Conservation (phyloP, 2,329 filamentous ascomycete species). For the Fusarium stilboides region DNA sequence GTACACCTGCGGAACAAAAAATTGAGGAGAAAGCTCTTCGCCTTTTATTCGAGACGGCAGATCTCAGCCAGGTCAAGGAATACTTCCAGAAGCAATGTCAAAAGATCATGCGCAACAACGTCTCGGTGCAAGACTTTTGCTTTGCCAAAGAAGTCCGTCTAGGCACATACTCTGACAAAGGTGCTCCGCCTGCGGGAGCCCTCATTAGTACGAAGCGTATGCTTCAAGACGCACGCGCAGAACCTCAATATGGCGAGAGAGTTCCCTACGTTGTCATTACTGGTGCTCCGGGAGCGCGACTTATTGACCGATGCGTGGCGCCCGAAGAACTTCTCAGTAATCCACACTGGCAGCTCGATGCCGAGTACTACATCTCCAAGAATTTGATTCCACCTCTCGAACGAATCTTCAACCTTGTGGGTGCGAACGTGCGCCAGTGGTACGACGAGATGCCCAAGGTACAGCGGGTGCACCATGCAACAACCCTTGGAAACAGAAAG, state of each 20-base stretch:
- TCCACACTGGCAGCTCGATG: conserved; percentile 85
- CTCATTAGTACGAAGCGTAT: conserved; percentile 89
- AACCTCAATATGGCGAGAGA: conserved; percentile 95
- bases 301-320: conserved; percentile 91
- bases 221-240: conserved; percentile 86
- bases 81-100: conserved; percentile 93
- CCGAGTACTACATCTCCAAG: conserved; percentile 97
- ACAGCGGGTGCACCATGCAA: conserved; percentile 72
- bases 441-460: conserved; percentile 98
- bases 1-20: conserved; percentile 95
- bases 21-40: conserved; percentile 94
- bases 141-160: conserved; percentile 94
- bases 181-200: conserved; percentile 86
- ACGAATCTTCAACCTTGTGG: conserved; percentile 95
- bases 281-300: conserved; percentile 85
- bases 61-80: conserved; percentile 87
- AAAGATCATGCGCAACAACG: conserved; percentile 90
- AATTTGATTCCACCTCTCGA: conserved; percentile 96
- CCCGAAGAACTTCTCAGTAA: conserved; percentile 86
- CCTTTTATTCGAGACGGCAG: conserved; percentile 89
- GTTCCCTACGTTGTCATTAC: conserved; percentile 95
- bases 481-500: conserved; percentile 59
- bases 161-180: conserved; percentile 85
- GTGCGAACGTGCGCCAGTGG: conserved; percentile 91
- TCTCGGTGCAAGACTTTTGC: conserved; percentile 96